Conservation (phyloP, 2,329 filamentous ascomycete genomes). For the Botrytis medusae region DNA sequence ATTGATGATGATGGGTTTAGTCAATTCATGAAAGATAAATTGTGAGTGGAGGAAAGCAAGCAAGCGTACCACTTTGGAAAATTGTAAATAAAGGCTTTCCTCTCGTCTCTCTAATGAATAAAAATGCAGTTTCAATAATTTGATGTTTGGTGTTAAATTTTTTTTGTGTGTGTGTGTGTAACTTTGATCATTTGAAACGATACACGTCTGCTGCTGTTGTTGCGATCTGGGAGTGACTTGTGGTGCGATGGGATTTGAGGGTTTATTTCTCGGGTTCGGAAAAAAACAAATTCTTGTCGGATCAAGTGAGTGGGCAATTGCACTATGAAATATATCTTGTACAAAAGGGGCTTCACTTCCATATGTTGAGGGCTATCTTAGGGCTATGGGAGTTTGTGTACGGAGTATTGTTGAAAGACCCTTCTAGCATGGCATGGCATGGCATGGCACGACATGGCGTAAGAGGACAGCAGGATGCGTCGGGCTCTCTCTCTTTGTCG, state of each 20-base stretch:
- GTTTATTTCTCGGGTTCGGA: not conserved
- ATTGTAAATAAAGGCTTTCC: constrained; percentile 19
- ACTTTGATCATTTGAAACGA: not conserved
- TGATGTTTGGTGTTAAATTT: not conserved
- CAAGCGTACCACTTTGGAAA: constrained; percentile 22
- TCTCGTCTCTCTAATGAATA: constrained; percentile 8
- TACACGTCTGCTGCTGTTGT: not conserved
- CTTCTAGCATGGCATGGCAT: not conserved
- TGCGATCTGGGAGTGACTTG: not conserved
- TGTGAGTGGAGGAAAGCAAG: constrained; percentile 14
- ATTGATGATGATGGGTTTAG: constrained; percentile 10
- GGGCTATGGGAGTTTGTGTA: not conserved
- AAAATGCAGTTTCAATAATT: constrained; percentile 6
- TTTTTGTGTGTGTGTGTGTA: not conserved
- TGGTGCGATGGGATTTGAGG: not conserved
- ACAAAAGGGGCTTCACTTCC: not conserved
- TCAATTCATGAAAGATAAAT: constrained; percentile 19
- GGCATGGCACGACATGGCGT: not conserved
- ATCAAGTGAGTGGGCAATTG: not conserved
- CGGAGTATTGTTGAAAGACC: not conserved
- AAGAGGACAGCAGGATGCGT: not conserved
- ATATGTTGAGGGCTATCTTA: not conserved
- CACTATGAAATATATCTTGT: not conserved
- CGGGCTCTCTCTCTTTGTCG: not conserved
- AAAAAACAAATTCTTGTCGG: not conserved